Percentiles rank a stretch among this genome's conserved stretches.
These are phyloP conservation scores for Ophiocytium majus DNA, from an alignment of 352 stramenopile species.

Conservation along the genomic window DNA sequence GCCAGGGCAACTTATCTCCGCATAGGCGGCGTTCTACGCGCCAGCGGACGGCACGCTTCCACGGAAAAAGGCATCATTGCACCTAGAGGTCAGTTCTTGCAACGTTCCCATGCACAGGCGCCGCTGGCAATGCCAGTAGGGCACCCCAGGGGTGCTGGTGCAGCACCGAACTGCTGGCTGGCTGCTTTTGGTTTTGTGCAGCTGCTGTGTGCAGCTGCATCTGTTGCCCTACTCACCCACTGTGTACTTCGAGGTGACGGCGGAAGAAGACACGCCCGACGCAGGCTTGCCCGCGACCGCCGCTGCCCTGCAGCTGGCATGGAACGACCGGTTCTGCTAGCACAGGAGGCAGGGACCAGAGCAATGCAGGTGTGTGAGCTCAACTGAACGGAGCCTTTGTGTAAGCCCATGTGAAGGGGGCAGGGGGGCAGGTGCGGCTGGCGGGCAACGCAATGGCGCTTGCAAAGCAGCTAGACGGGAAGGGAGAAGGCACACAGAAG, in stretches of 20 bases:
- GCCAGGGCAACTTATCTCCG: too few relatives aligned
- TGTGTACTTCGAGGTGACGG: constrained; percentile 43
- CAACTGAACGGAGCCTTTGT: too few relatives aligned
- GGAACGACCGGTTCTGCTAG: not conserved
- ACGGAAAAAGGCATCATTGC: not conserved
- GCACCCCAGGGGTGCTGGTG: not conserved
- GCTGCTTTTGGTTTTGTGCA: too few relatives aligned
- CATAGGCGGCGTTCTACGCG: too few relatives aligned
- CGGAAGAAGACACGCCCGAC: not conserved
- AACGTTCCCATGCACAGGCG: not conserved
- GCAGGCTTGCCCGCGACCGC: not conserved
- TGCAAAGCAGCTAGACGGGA: not conserved
- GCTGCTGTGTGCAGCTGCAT: not conserved
- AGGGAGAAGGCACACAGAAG: not conserved
- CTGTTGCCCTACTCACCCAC: constrained; percentile 33
- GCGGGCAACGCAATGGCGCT: not conserved
- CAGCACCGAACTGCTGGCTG: too few relatives aligned
- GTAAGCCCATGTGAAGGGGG: not conserved
- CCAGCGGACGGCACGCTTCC: not conserved
- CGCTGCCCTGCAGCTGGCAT: not conserved
- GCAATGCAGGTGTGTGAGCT: too few relatives aligned
- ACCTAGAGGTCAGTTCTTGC: not conserved
- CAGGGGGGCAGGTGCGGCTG: not conserved
- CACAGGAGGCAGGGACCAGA: not conserved
- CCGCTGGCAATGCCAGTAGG: not conserved